Base-by-base conservation (phyloP, 371 early-diverging fungal genomes). In the Lichtheimia ramosa region DNA sequence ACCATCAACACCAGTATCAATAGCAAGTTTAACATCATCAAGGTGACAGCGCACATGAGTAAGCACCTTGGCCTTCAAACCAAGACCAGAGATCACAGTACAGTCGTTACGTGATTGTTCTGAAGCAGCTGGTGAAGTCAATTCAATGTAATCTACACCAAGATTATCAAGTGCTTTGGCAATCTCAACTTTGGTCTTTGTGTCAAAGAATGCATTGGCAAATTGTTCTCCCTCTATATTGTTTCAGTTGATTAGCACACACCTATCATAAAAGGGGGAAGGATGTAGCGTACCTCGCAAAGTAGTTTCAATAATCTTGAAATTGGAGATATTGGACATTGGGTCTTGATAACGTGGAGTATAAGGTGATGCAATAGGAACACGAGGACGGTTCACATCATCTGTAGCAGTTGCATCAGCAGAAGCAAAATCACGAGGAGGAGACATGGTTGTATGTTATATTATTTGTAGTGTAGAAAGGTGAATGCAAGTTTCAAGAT, bases 31-130 rank as follows among this genome's bases (percentile, higher is more conserved):
- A 43, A 95, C 98, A 77, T 97, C 98, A 72, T 96, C 96, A 95
- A 97, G 96, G 72, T 97, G 96, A 84, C 98, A 96, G 57, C 95
- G 90, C 39, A 93, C 86, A 67, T 97, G 97, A 25, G 97, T 94
- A 64, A 97, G 82, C 67, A 97, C 95, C 86, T 97, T 97, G 68
- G 96, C 96, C 83, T 95, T 96, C 60, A 97, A 83, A 4, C 96
- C 96, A 20, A 97, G 83, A 53, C 88, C 88, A 67, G 91, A 85
- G 63, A 97, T 96, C 13, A 91, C 92, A 56, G 78, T 84, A 78
- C 94, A 95, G 81, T 97, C 98, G 27, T 77, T 84, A 50, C 90
- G 83, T 21, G 95, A 95, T 81, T 96, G 95, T 70, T 95, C 93
- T 49, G 95, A 95, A 1, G 98, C 98, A 28, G 95, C 96, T 7